These are phyloP conservation scores for Fusarium oxysporum DNA, from an alignment of 2,329 filamentous ascomycete genomes.

Conservation along the genomic window DNA sequence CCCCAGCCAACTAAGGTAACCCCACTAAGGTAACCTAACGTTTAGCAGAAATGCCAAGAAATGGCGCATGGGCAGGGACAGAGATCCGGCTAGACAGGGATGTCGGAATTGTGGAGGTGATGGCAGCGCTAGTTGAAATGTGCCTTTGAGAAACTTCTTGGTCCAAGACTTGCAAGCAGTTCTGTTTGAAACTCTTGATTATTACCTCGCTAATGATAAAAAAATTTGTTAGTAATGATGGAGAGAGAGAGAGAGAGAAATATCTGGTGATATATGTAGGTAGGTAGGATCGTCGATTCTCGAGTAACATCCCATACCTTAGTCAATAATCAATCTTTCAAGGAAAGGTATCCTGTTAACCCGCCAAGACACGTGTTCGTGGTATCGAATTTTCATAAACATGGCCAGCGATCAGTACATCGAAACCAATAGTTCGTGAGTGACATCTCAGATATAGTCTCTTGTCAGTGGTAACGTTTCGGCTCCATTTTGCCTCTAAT, in stretches of 20 bases:
- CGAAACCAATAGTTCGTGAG: neutral
- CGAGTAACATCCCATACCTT: neutral
- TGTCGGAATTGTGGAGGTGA: slow-evolving; percentile 36
- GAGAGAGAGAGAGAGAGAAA: neutral
- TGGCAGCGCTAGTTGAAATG: slow-evolving; percentile 3
- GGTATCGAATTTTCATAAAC: neutral
- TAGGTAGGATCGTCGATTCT: neutral
- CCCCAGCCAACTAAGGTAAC: slow-evolving; percentile 15
- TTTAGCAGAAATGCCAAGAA: slow-evolving; percentile 37
- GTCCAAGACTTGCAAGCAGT: neutral
- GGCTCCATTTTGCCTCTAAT: neutral
- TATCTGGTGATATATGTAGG: neutral
- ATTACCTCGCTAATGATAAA: neutral
- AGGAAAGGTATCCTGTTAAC: neutral
- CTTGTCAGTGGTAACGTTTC: neutral
- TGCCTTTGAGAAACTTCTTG: slow-evolving; percentile 6
- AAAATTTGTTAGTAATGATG: neutral
- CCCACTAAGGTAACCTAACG: slow-evolving; percentile 5
- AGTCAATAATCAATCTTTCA: neutral
- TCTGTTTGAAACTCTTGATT: neutral
- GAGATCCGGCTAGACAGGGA: slow-evolving; percentile 42
- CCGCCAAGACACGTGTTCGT: slow-evolving; percentile 23
- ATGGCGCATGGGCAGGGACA: slow-evolving; percentile 36
- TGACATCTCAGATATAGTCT: neutral
- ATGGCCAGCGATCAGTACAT: neutral